phyloP scores from a whole-genome alignment of 2,329 filamentous ascomycete genomes.

The Shiraia sp. region DNA sequence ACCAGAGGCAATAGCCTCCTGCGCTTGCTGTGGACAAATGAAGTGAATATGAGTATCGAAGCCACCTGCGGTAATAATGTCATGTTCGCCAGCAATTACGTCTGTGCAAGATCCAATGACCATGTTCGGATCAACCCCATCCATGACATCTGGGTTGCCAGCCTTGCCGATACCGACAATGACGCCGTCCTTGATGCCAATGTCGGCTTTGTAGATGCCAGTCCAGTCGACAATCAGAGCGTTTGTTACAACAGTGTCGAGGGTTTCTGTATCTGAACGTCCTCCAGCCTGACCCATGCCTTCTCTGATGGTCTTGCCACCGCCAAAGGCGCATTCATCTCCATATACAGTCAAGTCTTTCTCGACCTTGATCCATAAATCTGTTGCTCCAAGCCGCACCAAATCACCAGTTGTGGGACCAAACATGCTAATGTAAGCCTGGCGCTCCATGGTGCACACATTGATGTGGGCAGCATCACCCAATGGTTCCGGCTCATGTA shows the following conservation, averaged over 20 bases:
- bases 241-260: constrained; percentile 88
- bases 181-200: constrained; percentile 84
- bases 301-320: constrained; percentile 89
- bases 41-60: constrained; percentile 92
- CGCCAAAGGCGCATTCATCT: constrained; percentile 94
- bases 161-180: constrained; percentile 93
- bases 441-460: constrained; percentile 71
- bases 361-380: constrained; percentile 90
- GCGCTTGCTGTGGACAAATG: constrained; percentile 89
- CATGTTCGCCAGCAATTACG: constrained; percentile 86
- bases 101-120: constrained; percentile 87
- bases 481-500: constrained; percentile 71
- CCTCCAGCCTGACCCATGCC: constrained; percentile 94
- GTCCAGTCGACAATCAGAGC: constrained; percentile 88
- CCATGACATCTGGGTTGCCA: constrained; percentile 97
- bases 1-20: constrained; percentile 81
- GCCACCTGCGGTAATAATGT: constrained; percentile 88
- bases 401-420: constrained; percentile 87
- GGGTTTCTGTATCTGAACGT: constrained; percentile 67
- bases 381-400: constrained; percentile 79
- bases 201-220: constrained; percentile 95
- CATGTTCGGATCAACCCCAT: constrained; percentile 77
- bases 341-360: constrained; percentile 82
- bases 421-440: constrained; percentile 85
- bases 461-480: constrained; percentile 61